Evolutionary conservation across 179 eudicot genomes (phyloP).

Genomic region (Dionaea muscipula): DNA sequence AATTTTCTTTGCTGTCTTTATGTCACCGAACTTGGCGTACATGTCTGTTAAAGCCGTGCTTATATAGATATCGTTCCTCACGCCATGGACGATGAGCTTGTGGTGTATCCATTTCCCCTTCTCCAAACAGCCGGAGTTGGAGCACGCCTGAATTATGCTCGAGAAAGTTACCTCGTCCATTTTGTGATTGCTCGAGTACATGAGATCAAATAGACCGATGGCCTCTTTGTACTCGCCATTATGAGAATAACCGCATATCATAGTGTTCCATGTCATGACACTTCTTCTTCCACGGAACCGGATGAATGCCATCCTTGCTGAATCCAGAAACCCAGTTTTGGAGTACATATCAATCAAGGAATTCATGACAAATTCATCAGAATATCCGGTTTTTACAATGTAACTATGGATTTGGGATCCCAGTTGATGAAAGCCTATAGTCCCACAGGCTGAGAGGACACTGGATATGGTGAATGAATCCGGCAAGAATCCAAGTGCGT

Average conservation of each 20-base stretch:
- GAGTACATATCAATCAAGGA: slow-evolving; percentile 46
- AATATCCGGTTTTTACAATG: slow-evolving; percentile 21
- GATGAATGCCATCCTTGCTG: slow-evolving; percentile 23
- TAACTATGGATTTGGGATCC: slow-evolving; percentile 43
- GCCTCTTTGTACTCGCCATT: slow-evolving; percentile 33
- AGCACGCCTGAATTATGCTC: slow-evolving; percentile 49
- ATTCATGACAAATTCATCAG: slow-evolving; percentile 38
- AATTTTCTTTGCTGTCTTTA: slow-evolving; percentile 31
- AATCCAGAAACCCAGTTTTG: slow-evolving; percentile 30
- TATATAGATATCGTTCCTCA: slow-evolving; percentile 25
- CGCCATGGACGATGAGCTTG: slow-evolving; percentile 28
- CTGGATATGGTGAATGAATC: slow-evolving; percentile 41
- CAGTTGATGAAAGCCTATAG: slow-evolving; percentile 17
- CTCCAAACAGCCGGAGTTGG: slow-evolving; percentile 32
- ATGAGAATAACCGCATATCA: slow-evolving; percentile 45
- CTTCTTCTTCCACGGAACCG: slow-evolving; percentile 15
- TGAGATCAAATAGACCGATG: slow-evolving; percentile 33
- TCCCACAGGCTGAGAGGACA: slow-evolving; percentile 39
- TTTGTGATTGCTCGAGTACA: slow-evolving; percentile 24
- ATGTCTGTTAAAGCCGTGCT: slow-evolving; percentile 42
- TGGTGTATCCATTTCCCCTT: slow-evolving; percentile 53
- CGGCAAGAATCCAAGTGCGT: slow-evolving; percentile 18
- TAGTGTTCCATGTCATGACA: slow-evolving; percentile 43
- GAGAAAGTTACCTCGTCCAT: slow-evolving; percentile 42
- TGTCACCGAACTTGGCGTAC: slow-evolving; percentile 55